A percentile compares a stretch with the other conserved stretches of the same genome.
These are phyloP conservation scores for Neonectria neomacrospora DNA, from an alignment of 2,329 filamentous ascomycete species.

Conservation along the genomic window DNA sequence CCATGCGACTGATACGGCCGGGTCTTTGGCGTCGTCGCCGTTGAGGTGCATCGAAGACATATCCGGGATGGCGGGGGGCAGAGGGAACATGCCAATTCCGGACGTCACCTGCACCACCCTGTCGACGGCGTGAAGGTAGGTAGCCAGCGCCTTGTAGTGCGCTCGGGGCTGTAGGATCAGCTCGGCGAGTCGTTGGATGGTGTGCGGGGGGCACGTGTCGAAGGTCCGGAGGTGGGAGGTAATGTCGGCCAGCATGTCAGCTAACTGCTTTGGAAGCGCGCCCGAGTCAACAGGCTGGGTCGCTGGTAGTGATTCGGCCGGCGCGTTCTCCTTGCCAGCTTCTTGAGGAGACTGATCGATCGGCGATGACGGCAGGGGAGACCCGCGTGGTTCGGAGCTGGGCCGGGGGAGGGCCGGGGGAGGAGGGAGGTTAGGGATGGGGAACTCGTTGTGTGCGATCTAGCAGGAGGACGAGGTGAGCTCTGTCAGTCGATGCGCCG, in stretches of 20 bases:
- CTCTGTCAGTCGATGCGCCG: neutral
- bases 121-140: constrained; percentile 91
- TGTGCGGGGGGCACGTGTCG: constrained; percentile 82
- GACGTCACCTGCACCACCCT: constrained; percentile 92
- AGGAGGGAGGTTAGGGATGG: constrained; percentile 70
- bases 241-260: constrained; percentile 71
- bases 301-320: constrained; percentile 54
- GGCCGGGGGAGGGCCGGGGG: constrained; percentile 53
- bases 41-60: constrained; percentile 69
- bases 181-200: constrained; percentile 90
- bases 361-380: constrained; percentile 57
- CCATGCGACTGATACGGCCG: constrained; percentile 57
- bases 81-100: constrained; percentile 80
- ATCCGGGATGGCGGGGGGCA: constrained; percentile 74
- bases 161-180: constrained; percentile 79
- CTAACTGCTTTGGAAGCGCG: constrained; percentile 71
- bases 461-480: constrained; percentile 49
- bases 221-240: constrained; percentile 75
- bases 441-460: constrained; percentile 82
- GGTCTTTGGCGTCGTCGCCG: constrained; percentile 62
- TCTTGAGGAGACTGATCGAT: constrained; percentile 62
- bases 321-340: constrained; percentile 75
- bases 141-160: constrained; percentile 83
- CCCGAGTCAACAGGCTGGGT: constrained; percentile 50
- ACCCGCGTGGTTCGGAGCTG: constrained; percentile 57